Percentiles rank a stretch among this genome's conserved stretches.
These are phyloP conservation scores for Pyrenula aspistea DNA, from an alignment of 495 filamentous ascomycete species.

Conservation along the genomic window DNA sequence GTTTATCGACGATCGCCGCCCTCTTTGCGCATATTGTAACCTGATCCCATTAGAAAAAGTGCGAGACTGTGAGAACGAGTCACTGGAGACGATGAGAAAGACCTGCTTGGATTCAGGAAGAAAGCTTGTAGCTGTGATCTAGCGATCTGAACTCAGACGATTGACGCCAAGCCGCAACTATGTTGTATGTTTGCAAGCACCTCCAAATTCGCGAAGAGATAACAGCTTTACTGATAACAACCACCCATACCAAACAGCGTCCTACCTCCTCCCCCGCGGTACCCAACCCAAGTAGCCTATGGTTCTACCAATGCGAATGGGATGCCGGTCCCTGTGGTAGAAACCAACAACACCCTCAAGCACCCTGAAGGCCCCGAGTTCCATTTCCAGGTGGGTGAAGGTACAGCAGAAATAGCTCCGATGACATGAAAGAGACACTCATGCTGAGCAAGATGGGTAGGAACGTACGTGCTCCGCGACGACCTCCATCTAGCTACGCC, in stretches of 20 bases:
- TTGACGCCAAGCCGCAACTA: background rate
- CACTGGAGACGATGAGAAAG: too few relatives aligned
- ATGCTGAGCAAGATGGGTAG: slow-evolving; percentile 32
- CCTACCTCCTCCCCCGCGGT: slow-evolving; percentile 74
- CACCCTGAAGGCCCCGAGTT: slow-evolving; percentile 69
- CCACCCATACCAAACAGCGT: slow-evolving; percentile 39
- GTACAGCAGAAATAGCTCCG: slow-evolving; percentile 23
- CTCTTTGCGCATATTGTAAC: too few relatives aligned
- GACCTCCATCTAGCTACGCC: slow-evolving; percentile 87
- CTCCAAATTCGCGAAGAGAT: background rate
- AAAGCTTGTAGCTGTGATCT: too few relatives aligned
- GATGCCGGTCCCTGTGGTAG: slow-evolving; percentile 59
- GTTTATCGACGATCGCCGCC: too few relatives aligned
- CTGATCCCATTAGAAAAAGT: too few relatives aligned
- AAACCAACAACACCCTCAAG: slow-evolving; percentile 80
- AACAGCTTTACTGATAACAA: background rate
- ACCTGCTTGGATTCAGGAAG: too few relatives aligned
- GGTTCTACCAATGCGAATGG: slow-evolving; percentile 51
- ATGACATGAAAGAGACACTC: background rate
- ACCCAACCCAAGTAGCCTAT: slow-evolving; percentile 55
- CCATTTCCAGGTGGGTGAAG: slow-evolving; percentile 87
- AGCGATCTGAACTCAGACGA: too few relatives aligned
- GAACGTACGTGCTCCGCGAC: slow-evolving; percentile 79
- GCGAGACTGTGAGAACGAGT: too few relatives aligned
- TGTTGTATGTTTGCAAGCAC: background rate